Percentiles rank a stretch among this genome's conserved stretches.
These are phyloP conservation scores for Aspergillus spinulosporus DNA, from an alignment of 2,329 filamentous ascomycete species.

Conservation along the genomic window DNA sequence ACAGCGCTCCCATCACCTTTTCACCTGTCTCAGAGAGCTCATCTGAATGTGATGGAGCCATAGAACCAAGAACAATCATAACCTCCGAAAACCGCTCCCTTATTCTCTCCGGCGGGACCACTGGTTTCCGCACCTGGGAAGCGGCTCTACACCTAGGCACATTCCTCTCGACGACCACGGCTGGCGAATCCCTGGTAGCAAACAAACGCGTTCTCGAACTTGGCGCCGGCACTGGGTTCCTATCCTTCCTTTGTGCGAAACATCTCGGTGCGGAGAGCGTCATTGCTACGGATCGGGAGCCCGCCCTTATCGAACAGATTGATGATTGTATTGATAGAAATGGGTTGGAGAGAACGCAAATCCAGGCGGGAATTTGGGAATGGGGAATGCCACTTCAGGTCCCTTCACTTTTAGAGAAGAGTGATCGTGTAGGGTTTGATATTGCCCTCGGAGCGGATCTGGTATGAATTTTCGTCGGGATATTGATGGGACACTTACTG, in stretches of 20 bases:
- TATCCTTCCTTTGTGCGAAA: constrained; percentile 64
- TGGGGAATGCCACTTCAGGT: constrained; percentile 38
- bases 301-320: constrained; percentile 42
- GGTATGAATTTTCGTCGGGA: constrained; percentile 28
- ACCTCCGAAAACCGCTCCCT: constrained; percentile 57
- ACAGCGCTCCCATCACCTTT: constrained; percentile 47
- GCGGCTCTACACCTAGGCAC: constrained; percentile 64
- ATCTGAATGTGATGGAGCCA: not conserved
- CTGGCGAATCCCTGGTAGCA: constrained; percentile 49
- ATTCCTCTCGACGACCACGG: constrained; percentile 54
- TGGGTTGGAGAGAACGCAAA: constrained; percentile 22
- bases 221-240: constrained; percentile 66
- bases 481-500: not conserved
- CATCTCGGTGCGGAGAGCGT: constrained; percentile 56
- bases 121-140: constrained; percentile 70
- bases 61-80: constrained; percentile 27
- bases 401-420: constrained; percentile 8
- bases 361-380: constrained; percentile 43
- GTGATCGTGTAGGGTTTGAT: constrained; percentile 31
- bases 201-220: constrained; percentile 63
- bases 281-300: constrained; percentile 63
- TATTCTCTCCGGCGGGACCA: constrained; percentile 60
- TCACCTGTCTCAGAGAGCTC: not conserved
- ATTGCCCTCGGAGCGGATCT: constrained; percentile 45
- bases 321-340: constrained; percentile 40